Base-by-base conservation (phyloP, 1,284 basidiomycete species). In the Singerocomus rubriflavus region DNA sequence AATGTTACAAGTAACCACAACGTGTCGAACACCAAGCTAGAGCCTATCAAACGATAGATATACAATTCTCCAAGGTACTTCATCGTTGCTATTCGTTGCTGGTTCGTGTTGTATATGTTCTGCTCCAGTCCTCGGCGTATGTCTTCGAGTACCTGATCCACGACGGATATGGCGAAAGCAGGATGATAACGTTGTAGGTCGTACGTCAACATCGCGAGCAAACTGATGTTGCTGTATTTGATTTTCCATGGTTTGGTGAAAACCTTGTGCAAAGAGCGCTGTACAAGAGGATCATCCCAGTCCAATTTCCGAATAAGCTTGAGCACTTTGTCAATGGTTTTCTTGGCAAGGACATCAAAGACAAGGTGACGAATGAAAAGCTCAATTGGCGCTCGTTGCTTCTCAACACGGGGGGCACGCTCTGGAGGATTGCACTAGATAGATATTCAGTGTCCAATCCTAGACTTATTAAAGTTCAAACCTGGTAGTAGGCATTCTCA, bases 401-500 rank as follows among this genome's bases (percentile, higher is more conserved):
- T 95, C 54, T 89, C 85, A 60, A 91, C 81, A 34, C 87, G 81
- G 0, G 91, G 91, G 0, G 87, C 82, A 48, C 97, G 84, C 62
- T 98, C 94, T 0, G 97, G 97, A 3, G 97, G 97, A 63, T 99
- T 98, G 70, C 95, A 98, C 87, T 98, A 59, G 11, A 41, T 41
- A 33, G 50, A 59, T 21, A n/a, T 32, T 53, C 53, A 58, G 53
- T 33, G 35, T 36, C 29, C 29, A 47, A 26, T 37, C n/a, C 45
- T 11, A 36, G 38, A 14, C 17, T 4, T 44, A 26, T 30, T 5
- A 4, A 27, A 33, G 13, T 25, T 63, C 72, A 50, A 53, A 91
- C 91, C 78, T 93, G 93, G 67, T 98, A 99, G 70, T 98, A 99
- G 0, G 97, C 97, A 66, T 99, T 99, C 70, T 99, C 97, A 30